A percentile compares a stretch with the other conserved stretches of the same genome.
Conservation (phyloP, 2,329 filamentous ascomycete species). For the Ophiostoma ulmi region DNA sequence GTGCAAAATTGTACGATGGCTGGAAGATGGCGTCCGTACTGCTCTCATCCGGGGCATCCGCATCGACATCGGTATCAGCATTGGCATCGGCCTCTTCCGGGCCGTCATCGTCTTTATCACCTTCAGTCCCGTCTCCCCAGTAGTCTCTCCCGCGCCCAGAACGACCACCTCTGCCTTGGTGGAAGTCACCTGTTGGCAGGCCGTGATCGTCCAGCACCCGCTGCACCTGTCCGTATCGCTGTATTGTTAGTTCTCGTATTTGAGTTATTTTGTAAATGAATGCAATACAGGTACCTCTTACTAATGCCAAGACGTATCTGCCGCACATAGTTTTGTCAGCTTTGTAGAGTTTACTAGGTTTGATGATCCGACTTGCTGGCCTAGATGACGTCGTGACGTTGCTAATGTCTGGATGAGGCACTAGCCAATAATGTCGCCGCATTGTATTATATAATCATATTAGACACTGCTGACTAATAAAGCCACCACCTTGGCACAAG, state of each 20-base stretch:
- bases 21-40: constrained; percentile 43
- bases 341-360: no score
- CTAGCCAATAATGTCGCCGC: no score
- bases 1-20: constrained; percentile 88
- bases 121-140: constrained; percentile 60
- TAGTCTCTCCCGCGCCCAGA: background rate
- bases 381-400: background rate
- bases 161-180: background rate
- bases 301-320: constrained; percentile 37
- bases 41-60: background rate
- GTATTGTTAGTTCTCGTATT: background rate
- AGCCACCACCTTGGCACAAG: no score
- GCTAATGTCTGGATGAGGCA: background rate
- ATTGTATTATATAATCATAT: no score
- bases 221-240: constrained; percentile 74
- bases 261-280: background rate
- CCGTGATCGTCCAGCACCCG: constrained; percentile 63
- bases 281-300: constrained; percentile 29
- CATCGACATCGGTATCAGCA: background rate
- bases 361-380: background rate
- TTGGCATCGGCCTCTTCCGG: no score
- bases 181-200: constrained; percentile 8
- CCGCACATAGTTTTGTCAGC: constrained; percentile 32
- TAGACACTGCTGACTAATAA: no score
- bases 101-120: constrained; percentile 54